Percentiles rank a stretch among this genome's conserved stretches.
Evolutionary conservation across 2,329 filamentous ascomycete genomes (phyloP).

Genomic region (Colletotrichum phormii): DNA sequence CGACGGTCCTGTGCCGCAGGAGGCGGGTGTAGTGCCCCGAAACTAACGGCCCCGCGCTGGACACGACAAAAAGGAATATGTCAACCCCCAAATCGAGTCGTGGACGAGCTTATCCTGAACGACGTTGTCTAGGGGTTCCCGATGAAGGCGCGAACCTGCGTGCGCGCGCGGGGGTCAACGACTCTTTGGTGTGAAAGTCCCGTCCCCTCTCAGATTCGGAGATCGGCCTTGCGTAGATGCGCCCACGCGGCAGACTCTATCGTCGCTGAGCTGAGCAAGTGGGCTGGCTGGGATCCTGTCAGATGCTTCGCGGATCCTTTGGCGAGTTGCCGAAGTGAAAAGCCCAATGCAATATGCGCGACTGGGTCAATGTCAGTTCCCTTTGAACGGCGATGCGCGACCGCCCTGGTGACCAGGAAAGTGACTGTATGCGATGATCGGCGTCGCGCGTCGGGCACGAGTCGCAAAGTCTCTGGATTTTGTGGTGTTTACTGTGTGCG

Average conservation of each 20-base stretch:
- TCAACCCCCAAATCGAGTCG: not conserved
- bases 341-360: not conserved
- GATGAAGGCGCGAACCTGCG: not conserved
- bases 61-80: not conserved
- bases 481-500: constrained; percentile 27
- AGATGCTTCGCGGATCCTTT: constrained; percentile 1
- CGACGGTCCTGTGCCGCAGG: constrained; percentile 1
- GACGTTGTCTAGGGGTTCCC: not conserved
- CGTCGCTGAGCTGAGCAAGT: not conserved
- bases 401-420: not conserved
- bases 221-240: constrained; percentile 14
- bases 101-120: not conserved
- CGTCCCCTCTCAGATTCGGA: not conserved
- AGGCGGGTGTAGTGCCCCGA: constrained; percentile 14
- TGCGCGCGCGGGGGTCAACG: not conserved
- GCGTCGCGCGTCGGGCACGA: constrained; percentile 13
- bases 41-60: constrained; percentile 4
- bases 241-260: not conserved
- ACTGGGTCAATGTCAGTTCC: not conserved
- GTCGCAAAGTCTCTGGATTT: not conserved
- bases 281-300: constrained; percentile 1
- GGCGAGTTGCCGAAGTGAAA: not conserved
- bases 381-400: not conserved
- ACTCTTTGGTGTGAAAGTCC: not conserved
- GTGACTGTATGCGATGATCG: constrained; percentile 13